Conservation (phyloP, 2,329 filamentous ascomycete genomes). For the Aureobasidium sp. region DNA sequence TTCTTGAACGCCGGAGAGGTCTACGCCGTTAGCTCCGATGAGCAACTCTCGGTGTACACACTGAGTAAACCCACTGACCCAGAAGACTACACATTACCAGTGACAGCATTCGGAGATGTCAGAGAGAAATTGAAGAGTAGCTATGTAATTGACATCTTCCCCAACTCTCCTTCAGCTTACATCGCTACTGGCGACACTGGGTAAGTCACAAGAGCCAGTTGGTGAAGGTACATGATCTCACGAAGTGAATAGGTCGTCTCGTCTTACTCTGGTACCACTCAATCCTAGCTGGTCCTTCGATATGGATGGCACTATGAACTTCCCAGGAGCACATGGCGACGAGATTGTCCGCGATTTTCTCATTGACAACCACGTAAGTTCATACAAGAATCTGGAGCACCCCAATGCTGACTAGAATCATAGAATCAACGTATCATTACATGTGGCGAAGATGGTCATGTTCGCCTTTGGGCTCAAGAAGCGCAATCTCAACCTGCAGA, state of each 20-base stretch:
- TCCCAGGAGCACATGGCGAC: conserved; percentile 41
- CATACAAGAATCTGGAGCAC: not conserved
- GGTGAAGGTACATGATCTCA: too few relatives aligned
- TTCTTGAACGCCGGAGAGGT: conserved; percentile 61
- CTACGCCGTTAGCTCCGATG: conserved; percentile 70
- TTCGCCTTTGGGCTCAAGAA: conserved; percentile 37
- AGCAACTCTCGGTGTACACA: conserved; percentile 67
- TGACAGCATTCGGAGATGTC: conserved; percentile 60
- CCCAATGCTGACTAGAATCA: not conserved
- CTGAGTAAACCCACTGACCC: conserved; percentile 57
- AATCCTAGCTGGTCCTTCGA: conserved; percentile 19
- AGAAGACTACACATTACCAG: conserved; percentile 40
- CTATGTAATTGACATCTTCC: conserved; percentile 63
- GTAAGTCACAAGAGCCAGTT: conserved; percentile 7
- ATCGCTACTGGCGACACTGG: conserved; percentile 18
- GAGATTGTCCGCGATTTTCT: conserved; percentile 43
- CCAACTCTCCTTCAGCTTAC: conserved; percentile 38
- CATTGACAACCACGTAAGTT: conserved; percentile 28
- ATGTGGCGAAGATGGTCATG: conserved; percentile 43
- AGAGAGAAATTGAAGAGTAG: conserved; percentile 59
- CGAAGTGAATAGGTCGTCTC: conserved; percentile 9
- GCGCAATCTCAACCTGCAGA: not conserved
- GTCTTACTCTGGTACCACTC: conserved; percentile 17
- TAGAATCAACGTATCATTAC: conserved; percentile 31
- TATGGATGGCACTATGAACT: conserved; percentile 20